phyloP scores from a whole-genome alignment of 495 filamentous ascomycete genomes.

The Penicillium samsonianum region DNA sequence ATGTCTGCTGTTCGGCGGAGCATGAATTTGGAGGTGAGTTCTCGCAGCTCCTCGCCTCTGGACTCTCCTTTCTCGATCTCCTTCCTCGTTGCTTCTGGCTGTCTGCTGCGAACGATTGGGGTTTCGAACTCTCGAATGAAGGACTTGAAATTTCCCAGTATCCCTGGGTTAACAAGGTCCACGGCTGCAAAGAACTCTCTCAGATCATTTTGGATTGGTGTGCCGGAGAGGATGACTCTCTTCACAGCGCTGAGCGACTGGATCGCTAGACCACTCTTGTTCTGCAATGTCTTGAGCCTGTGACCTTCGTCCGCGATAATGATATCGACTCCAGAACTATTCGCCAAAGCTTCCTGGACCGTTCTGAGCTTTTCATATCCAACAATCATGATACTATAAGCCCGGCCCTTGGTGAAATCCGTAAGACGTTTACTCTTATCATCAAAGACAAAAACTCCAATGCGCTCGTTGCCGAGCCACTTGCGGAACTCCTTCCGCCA shows the following conservation, averaged over 20 bases:
- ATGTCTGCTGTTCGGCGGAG: conserved; percentile 77
- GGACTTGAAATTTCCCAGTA: conserved; percentile 65
- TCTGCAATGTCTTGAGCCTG: conserved; percentile 77
- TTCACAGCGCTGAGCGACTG: conserved; percentile 67
- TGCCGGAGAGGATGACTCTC: conserved; percentile 73
- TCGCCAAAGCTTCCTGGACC: conserved; percentile 66
- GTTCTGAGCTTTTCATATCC: conserved; percentile 77
- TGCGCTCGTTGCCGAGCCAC: conserved; percentile 76
- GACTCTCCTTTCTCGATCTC: conserved; percentile 76
- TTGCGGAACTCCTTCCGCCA: conserved; percentile 80
- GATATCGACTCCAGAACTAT: conserved; percentile 68
- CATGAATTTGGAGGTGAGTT: conserved; percentile 71
- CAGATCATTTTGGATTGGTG: conserved; percentile 79
- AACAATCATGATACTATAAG: conserved; percentile 78
- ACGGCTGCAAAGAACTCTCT: conserved; percentile 78
- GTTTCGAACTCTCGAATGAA: conserved; percentile 75
- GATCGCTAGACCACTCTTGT: conserved; percentile 77
- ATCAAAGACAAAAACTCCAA: conserved; percentile 74
- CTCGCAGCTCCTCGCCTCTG: conserved; percentile 65
- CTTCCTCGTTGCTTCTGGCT: conserved; percentile 65
- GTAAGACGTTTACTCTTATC: conserved; percentile 65
- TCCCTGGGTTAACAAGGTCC: conserved; percentile 76
- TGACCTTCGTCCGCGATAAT: conserved; percentile 83
- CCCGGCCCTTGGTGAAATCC: conserved; percentile 75
- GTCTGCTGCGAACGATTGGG: conserved; percentile 70